Evolutionary conservation across 768 basidiomycete genomes (phyloP).

Genomic region (Hygrocybe coccinea): DNA sequence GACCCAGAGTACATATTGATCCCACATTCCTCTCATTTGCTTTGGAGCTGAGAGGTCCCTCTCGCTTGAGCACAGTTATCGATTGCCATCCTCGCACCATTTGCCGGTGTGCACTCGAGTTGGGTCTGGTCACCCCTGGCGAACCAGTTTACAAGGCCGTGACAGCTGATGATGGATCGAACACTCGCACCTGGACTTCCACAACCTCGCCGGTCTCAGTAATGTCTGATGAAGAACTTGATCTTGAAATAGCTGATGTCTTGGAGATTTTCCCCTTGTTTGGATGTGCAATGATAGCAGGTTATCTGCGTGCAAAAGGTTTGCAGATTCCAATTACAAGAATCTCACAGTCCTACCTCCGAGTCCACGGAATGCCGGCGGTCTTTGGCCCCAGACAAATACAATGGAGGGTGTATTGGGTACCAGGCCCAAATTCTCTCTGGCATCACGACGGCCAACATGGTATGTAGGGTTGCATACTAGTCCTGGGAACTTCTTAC

Average conservation of each 20-base stretch:
- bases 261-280: slow-evolving; percentile 17
- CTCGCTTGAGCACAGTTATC: slow-evolving; percentile 10
- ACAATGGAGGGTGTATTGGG: slow-evolving; percentile 18
- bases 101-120: slow-evolving; percentile 17
- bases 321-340: slow-evolving; percentile 11
- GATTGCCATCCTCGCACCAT: slow-evolving; percentile 12
- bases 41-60: slow-evolving; percentile 15
- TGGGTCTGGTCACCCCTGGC: slow-evolving; percentile 16
- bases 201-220: slow-evolving; percentile 7
- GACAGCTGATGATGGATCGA: slow-evolving; percentile 10
- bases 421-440: slow-evolving; percentile 28
- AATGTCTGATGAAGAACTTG: slow-evolving; percentile 15
- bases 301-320: slow-evolving; percentile 9
- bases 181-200: slow-evolving; percentile 3
- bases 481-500: neutral
- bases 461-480: slow-evolving; percentile 13
- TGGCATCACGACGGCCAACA: slow-evolving; percentile 36
- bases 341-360: slow-evolving; percentile 11
- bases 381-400: slow-evolving; percentile 19
- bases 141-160: slow-evolving; percentile 12
- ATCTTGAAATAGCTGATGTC: slow-evolving; percentile 6
- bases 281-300: slow-evolving; percentile 16
- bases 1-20: slow-evolving; percentile 23
- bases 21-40: slow-evolving; percentile 16
- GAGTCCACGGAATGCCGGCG: slow-evolving; percentile 13